Evolutionary conservation across 768 basidiomycete species (phyloP), one percentile per base, ranked within the genome.

Genomic region (Hygrocybe coccinea): DNA sequence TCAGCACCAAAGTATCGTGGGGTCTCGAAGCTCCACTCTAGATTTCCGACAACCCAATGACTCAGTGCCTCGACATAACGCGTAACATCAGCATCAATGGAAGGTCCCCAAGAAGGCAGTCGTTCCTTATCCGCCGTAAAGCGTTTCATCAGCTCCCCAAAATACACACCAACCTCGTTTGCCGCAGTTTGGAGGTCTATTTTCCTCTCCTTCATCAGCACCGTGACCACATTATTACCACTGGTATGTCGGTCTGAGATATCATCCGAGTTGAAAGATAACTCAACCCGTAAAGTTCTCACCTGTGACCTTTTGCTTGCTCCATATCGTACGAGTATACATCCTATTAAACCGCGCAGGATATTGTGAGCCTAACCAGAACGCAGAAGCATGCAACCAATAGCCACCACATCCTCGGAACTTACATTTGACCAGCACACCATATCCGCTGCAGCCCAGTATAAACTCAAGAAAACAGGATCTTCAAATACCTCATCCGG

Each of bases 351-450:
- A 34, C 17, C 21, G 39, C 29, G 34, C 17, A 37, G 39, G 9
- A 8, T 15, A 22, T 14, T 15, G 25, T 24, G 14, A 11, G 43
- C 25, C 25, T 19, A 33, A 44, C 39, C 5, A 3, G 19, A 51
- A 37, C 6, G 48, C 33, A 35, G 50, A 51, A 51, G 50, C 50
- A 24, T 22, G 50, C 25, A 36, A 36, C 48, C 14, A 5, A 25
- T 15, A 17, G 15, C 44, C 44, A 22, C 44, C 39, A 15, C 10
- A 53, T 36, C 14, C 25, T 2, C 17, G 17, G 21, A 43, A 46
- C 80, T 67, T 57, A 87, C 86, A 66, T 89, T 88, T 19, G 85
- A 71, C 84, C 81, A 87, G 67, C 80, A 82, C 52, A 88, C 79
- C 60, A 85, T 74, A 65, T 89, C 86, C 39, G 78, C 78, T 9